Conservation (phyloP, 345 rosid genomes). For the Populus tremula region DNA sequence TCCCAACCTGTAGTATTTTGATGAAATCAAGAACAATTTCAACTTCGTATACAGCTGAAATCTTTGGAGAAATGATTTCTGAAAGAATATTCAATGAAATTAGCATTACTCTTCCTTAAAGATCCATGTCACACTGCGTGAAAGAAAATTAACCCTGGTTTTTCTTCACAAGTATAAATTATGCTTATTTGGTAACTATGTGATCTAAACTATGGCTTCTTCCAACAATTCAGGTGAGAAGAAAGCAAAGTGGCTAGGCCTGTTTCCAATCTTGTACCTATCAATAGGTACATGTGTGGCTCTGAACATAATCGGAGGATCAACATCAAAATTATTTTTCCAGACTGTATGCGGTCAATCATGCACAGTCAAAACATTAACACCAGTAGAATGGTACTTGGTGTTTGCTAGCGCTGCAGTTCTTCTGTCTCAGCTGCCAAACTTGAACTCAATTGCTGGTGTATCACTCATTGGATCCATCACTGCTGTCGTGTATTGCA, state of each 20-base stretch:
- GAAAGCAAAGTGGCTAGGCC: conserved; percentile 29
- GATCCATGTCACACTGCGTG: too few species aligned
- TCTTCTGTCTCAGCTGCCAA: conserved; percentile 43
- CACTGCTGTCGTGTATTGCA: conserved; percentile 34
- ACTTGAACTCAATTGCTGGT: conserved; percentile 41
- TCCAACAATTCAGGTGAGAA: conserved; percentile 27
- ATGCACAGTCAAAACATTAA: conserved; percentile 16
- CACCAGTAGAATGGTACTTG: conserved; percentile 37
- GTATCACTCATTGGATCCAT: conserved; percentile 37
- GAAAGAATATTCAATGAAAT: too few species aligned
- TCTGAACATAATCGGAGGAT: conserved; percentile 38
- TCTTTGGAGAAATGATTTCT: too few species aligned
- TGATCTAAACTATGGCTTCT: neutral
- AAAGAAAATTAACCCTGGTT: neutral
- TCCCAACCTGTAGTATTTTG: too few species aligned
- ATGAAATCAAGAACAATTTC: neutral
- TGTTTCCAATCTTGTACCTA: conserved; percentile 36
- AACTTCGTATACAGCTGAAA: neutral
- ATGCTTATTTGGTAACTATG: neutral
- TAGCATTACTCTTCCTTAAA: too few species aligned
- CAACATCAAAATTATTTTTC: conserved; percentile 29
- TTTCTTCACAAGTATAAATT: neutral
- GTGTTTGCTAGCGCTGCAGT: conserved; percentile 40
- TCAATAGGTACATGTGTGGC: conserved; percentile 39
- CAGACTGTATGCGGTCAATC: conserved; percentile 26